Conservation (phyloP, 495 filamentous ascomycete genomes). For the Pseudomonodictys pantanalensis region DNA sequence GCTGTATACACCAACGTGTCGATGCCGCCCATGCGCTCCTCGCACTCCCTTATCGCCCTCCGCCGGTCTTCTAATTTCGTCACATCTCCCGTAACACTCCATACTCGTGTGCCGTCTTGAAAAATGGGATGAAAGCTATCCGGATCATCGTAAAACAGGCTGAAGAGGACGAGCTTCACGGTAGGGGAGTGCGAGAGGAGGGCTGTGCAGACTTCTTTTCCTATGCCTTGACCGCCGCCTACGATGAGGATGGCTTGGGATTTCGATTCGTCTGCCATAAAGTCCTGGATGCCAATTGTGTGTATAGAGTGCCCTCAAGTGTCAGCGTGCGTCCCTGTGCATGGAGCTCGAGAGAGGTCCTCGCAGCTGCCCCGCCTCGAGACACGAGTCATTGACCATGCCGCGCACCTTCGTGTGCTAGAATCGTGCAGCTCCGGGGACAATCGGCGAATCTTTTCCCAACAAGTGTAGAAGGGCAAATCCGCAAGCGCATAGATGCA, state of each 20-base stretch:
- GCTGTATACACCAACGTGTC: conserved; percentile 10
- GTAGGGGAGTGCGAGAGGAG: not conserved
- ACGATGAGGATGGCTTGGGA: conserved; percentile 6
- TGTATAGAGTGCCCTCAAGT: no score
- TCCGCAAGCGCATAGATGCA: no score
- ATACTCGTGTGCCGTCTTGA: not conserved
- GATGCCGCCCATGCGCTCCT: not conserved
- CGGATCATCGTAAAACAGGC: not conserved
- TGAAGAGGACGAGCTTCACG: conserved; percentile 1
- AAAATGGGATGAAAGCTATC: not conserved
- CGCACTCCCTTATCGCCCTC: not conserved
- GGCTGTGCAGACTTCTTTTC: not conserved
- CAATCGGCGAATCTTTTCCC: no score
- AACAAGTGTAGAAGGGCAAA: no score
- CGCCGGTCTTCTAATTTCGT: not conserved
- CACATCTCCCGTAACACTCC: not conserved
- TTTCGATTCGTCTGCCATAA: not conserved
- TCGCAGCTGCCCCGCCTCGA: no score
- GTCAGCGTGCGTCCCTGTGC: not conserved
- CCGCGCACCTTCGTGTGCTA: no score
- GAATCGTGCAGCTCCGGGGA: no score
- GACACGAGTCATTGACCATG: no score
- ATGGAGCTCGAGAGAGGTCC: no score
- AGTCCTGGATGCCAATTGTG: no score
- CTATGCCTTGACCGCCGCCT: conserved; percentile 3